A percentile compares a stretch with the other conserved stretches of the same genome.
Evolutionary conservation across 805 yeast genomes (phyloP).

Genomic region (Kodamaea neixiangensis): DNA sequence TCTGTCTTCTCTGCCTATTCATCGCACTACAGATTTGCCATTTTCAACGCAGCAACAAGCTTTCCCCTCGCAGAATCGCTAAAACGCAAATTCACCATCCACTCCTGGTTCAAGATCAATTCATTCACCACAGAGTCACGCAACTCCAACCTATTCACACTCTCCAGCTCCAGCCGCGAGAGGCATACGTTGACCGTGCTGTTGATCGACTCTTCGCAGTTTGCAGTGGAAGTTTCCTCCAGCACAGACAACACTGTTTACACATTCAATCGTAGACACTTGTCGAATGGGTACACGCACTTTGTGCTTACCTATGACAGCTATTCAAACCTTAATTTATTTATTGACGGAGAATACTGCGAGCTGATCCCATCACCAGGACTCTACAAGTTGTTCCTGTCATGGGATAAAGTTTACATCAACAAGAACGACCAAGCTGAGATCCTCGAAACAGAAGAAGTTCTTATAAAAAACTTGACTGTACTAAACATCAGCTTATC

Average conservation of each 20-base stretch:
- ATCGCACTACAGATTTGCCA: conserved; percentile 29
- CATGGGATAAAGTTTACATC: conserved; percentile 40
- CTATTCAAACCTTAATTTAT: conserved; percentile 43
- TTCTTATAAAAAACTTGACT: conserved; percentile 39
- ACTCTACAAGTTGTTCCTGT: conserved; percentile 24
- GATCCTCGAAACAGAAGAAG: conserved; percentile 21
- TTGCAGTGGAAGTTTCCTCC: conserved; percentile 24
- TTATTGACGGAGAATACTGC: conserved; percentile 51
- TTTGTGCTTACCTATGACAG: conserved; percentile 40
- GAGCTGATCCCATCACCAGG: conserved; percentile 44
- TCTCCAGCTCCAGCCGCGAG: conserved; percentile 29
- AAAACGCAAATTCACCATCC: conserved; percentile 34
- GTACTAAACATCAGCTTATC: conserved; percentile 39
- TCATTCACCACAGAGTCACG: conserved; percentile 11
- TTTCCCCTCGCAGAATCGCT: conserved; percentile 23
- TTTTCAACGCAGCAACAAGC: conserved; percentile 24
- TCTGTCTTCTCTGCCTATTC: conserved; percentile 22
- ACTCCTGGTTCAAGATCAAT: conserved; percentile 44
- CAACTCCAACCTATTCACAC: conserved; percentile 24
- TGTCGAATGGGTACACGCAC: conserved; percentile 26
- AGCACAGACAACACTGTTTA: conserved; percentile 27
- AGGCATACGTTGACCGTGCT: conserved; percentile 28
- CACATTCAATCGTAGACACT: conserved; percentile 34
- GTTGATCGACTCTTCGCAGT: conserved; percentile 30
- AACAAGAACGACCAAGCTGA: conserved; percentile 24